phyloP scores from a whole-genome alignment of 345 rosid species.

The Rhodamnia rubescens region DNA sequence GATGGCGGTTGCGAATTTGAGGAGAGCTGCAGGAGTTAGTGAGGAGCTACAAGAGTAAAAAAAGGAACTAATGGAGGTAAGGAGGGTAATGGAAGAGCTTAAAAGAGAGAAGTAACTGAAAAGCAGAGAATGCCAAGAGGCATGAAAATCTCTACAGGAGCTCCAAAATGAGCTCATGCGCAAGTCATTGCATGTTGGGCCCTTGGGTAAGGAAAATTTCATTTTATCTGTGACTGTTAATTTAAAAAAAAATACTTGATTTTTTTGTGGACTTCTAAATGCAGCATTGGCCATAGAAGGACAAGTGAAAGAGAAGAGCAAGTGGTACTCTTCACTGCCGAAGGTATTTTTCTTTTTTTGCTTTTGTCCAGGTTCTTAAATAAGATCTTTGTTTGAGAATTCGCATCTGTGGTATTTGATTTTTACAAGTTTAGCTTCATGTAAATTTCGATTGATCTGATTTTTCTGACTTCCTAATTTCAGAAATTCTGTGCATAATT shows the following conservation, averaged over 20 bases:
- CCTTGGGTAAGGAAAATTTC: slow-evolving; percentile 54
- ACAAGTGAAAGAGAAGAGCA: slow-evolving; percentile 92
- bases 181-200: slow-evolving; percentile 98
- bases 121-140: slow-evolving; percentile 68
- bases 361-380: no score
- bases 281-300: slow-evolving; percentile 96
- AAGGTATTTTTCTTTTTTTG: no score
- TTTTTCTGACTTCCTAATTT: no score
- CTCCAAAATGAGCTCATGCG: slow-evolving; percentile 90
- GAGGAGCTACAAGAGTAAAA: slow-evolving; percentile 28
- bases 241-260: neutral
- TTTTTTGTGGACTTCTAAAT: neutral
- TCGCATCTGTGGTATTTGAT: no score
- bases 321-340: slow-evolving; percentile 86
- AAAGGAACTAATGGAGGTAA: slow-evolving; percentile 39
- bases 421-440: no score
- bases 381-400: no score
- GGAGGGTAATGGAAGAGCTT: slow-evolving; percentile 47
- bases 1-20: slow-evolving; percentile 18
- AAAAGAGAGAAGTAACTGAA: slow-evolving; percentile 52
- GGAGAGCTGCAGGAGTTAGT: slow-evolving; percentile 26
- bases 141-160: slow-evolving; percentile 50
- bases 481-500: no score
- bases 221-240: neutral
- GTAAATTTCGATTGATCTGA: no score